A percentile compares a stretch with the other conserved stretches of the same genome.
phyloP scores from a whole-genome alignment of 129 eudicot species.

The Centaurea solstitialis region DNA sequence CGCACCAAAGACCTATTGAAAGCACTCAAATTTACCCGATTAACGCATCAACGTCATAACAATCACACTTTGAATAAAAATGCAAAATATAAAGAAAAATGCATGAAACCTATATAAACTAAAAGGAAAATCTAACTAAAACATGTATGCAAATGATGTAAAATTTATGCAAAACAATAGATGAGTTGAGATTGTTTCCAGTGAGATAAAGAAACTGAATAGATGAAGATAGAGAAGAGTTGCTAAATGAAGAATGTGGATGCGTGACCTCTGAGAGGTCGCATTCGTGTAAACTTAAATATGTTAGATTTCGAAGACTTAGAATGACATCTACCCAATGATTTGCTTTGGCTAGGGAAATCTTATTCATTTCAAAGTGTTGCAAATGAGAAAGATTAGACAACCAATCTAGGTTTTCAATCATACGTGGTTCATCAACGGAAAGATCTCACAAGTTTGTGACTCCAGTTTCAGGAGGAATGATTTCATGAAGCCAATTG shows the following conservation, averaged over 20 bases:
- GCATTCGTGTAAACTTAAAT: not conserved
- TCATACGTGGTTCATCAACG: not conserved
- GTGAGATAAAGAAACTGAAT: not conserved
- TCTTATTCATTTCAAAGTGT: not conserved
- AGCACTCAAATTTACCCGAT: too few relatives aligned
- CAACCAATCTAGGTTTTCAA: slow-evolving; percentile 24
- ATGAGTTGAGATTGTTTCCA: slow-evolving; percentile 14
- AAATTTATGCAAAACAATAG: too few relatives aligned
- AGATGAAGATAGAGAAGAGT: slow-evolving; percentile 10
- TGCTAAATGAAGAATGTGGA: not conserved
- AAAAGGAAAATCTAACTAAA: too few relatives aligned
- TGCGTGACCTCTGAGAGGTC: slow-evolving; percentile 3
- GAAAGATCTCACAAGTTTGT: not conserved
- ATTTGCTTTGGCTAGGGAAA: slow-evolving; percentile 17
- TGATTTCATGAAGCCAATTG: slow-evolving; percentile 3
- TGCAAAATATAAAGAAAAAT: too few relatives aligned
- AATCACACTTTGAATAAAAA: too few relatives aligned
- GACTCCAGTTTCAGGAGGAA: slow-evolving; percentile 30
- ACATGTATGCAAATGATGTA: too few relatives aligned
- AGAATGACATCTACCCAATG: slow-evolving; percentile 8
- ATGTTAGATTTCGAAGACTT: not conserved
- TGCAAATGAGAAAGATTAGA: slow-evolving; percentile 3
- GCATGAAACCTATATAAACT: too few relatives aligned
- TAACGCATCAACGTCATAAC: too few relatives aligned
- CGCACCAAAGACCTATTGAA: too few relatives aligned